Evolutionary conservation across 352 stramenopile genomes (phyloP), one percentile per base, ranked within the genome.

Genomic region (Pythium volutum): DNA sequence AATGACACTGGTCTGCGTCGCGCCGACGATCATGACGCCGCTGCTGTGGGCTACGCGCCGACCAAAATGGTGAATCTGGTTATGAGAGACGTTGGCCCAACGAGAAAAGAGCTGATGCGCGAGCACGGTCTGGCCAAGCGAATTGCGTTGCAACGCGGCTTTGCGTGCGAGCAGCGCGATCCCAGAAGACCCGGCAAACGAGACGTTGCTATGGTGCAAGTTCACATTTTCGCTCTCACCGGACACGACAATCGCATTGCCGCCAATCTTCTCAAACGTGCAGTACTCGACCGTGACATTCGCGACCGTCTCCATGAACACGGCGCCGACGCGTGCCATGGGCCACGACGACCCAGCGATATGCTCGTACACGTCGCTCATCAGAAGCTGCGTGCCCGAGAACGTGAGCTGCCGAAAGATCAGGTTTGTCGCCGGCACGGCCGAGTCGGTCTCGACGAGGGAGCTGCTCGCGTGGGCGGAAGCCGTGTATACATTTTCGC

Each of bases 11-110:
- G 77, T 76, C 70, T 87, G 72, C 15, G 68, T 68, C 14, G 77
- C 75, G 7, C 73, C 75, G 22, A 78, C 67, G 15, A 83, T 60
- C 70, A 90, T 78, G 41, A 91, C 67, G 1, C 73, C 84, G 18
- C 73, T 73, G 18, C 74, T 81, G 46, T 87, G 84, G 1, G 75
- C 45, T 18, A 84, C 62, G 34, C 73, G 68, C 12, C 71, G 74
- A 9, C 84, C 84, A 39, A 87, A 71, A 25, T 90, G 78, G 55
- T 93, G 81, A 1, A 93, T 64, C 51, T 90, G 79, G 54, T 93
- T 93, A 54, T 72, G 88, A n/a, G 79, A 87, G 15, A 93, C 54
- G 39, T 81, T 88, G 18, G 78, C 55, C 4, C 60, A 54, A 0
- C 67, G 69, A 2, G 79, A 74, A 15, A 70, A 67, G 18, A 93